Percentiles rank a stretch among this genome's conserved stretches.
Conservation (phyloP, 768 basidiomycete genomes). For the Pulveroboletus ravenelii region DNA sequence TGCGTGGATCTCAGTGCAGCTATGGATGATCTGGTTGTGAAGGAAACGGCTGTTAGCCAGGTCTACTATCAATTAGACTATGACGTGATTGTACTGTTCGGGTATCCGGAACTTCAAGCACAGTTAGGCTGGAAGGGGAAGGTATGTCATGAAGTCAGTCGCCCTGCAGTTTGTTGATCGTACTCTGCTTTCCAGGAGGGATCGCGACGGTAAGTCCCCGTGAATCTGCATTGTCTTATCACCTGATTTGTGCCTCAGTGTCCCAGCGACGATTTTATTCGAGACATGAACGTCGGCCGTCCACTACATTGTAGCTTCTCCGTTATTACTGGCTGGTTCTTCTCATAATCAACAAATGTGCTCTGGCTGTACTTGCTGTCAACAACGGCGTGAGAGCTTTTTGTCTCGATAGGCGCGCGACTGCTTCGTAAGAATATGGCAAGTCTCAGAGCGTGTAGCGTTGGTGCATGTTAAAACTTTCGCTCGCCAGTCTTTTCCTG, state of each 20-base stretch:
- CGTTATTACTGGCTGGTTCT: too few relatives aligned
- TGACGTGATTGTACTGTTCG: constrained; percentile 10
- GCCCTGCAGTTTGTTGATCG: neutral
- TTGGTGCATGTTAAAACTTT: too few relatives aligned
- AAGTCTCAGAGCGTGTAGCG: too few relatives aligned
- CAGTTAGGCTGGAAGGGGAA: constrained; percentile 5
- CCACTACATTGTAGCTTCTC: too few relatives aligned
- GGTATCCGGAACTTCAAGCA: constrained; percentile 8
- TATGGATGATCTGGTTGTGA: neutral
- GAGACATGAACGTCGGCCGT: neutral
- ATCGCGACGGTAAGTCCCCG: neutral
- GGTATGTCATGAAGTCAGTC: neutral
- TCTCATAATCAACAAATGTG: too few relatives aligned
- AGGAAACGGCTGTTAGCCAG: neutral
- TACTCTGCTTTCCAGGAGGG: neutral
- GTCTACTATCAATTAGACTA: constrained; percentile 12
- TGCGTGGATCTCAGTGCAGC: neutral
- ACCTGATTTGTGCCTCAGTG: neutral
- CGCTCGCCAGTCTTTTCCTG: too few relatives aligned
- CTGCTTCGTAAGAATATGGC: too few relatives aligned
- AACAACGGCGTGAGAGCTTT: too few relatives aligned
- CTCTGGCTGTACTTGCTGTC: too few relatives aligned
- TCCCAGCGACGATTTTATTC: neutral
- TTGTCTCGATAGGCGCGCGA: too few relatives aligned
- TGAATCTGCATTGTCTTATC: neutral